Conservation (phyloP, 2,329 filamentous ascomycete species). For the Neofusicoccum ribis region DNA sequence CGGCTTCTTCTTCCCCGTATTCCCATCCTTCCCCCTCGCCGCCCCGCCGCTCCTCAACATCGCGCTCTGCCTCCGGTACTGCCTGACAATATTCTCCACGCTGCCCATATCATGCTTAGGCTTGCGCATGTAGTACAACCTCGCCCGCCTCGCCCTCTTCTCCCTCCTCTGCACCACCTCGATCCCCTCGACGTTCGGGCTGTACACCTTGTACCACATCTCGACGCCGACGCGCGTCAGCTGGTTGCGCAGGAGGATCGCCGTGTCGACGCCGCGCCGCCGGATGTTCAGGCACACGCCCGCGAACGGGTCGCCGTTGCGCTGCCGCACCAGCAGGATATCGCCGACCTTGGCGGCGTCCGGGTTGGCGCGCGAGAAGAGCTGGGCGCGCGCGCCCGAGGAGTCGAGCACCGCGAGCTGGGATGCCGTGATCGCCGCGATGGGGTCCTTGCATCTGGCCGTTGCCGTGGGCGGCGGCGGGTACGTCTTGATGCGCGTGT, state of each 20-base stretch:
- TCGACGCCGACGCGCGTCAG: constrained; percentile 86
- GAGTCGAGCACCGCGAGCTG: constrained; percentile 80
- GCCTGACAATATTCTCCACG: constrained; percentile 39
- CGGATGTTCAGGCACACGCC: constrained; percentile 88
- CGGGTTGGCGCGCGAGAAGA: constrained; percentile 76
- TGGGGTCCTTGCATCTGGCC: constrained; percentile 63
- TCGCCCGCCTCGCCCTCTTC: constrained; percentile 82
- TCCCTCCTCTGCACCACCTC: constrained; percentile 86
- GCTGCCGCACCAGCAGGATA: constrained; percentile 84
- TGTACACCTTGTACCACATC: constrained; percentile 97
- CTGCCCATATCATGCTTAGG: constrained; percentile 40
- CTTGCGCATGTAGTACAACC: constrained; percentile 84
- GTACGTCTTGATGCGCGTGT: constrained; percentile 52
- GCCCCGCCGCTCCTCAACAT: constrained; percentile 25
- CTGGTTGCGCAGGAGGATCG: constrained; percentile 81
- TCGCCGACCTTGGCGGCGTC: constrained; percentile 84
- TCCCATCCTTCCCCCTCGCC: constrained; percentile 24
- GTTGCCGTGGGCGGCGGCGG: constrained; percentile 58
- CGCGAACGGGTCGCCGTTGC: constrained; percentile 83
- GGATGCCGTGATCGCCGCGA: constrained; percentile 64
- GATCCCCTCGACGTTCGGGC: constrained; percentile 82
- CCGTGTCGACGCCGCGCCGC: constrained; percentile 80
- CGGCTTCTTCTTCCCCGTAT: constrained; percentile 32
- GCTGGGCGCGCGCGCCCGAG: constrained; percentile 73
- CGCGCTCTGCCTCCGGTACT: constrained; percentile 40